These are phyloP conservation scores for Penicillium taxi DNA, from an alignment of 495 filamentous ascomycete species.

Conservation along the genomic window DNA sequence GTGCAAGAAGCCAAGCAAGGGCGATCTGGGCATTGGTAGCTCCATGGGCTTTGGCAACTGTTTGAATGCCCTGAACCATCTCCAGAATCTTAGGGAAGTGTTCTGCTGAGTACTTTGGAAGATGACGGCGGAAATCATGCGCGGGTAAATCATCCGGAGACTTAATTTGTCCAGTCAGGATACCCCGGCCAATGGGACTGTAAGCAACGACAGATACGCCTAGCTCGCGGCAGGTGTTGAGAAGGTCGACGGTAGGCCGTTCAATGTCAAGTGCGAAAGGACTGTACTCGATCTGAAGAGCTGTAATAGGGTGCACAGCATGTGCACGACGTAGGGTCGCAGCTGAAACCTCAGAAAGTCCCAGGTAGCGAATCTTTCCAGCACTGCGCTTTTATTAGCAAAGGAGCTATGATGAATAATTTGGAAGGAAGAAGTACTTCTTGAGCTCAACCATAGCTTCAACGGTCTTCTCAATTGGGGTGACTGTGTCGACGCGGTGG, in stretches of 20 bases:
- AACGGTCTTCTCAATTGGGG: conserved; percentile 51
- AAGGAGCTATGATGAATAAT: neutral
- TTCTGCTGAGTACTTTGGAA: conserved; percentile 44
- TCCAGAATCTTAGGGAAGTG: conserved; percentile 47
- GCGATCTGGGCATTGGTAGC: conserved; percentile 6
- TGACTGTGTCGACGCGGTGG: conserved; percentile 29
- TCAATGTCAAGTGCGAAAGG: conserved; percentile 56
- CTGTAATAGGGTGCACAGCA: conserved; percentile 51
- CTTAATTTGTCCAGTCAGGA: conserved; percentile 45
- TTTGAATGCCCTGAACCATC: conserved; percentile 33
- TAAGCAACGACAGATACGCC: conserved; percentile 55
- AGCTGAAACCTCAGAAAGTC: conserved; percentile 48
- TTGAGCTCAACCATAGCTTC: conserved; percentile 52
- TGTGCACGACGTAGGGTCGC: conserved; percentile 54
- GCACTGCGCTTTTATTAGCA: conserved; percentile 26
- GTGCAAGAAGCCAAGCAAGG: conserved; percentile 19
- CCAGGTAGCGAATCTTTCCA: conserved; percentile 48
- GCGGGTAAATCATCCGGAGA: conserved; percentile 37
- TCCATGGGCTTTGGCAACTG: conserved; percentile 33
- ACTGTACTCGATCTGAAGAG: conserved; percentile 57
- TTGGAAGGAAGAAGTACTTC: conserved; percentile 18
- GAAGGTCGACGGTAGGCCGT: conserved; percentile 32
- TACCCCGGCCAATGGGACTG: conserved; percentile 53
- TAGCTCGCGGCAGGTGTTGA: conserved; percentile 52
- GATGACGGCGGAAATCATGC: conserved; percentile 26